These are phyloP conservation scores for Globisporangium spiculum DNA, from an alignment of 352 stramenopile genomes.

Conservation along the genomic window DNA sequence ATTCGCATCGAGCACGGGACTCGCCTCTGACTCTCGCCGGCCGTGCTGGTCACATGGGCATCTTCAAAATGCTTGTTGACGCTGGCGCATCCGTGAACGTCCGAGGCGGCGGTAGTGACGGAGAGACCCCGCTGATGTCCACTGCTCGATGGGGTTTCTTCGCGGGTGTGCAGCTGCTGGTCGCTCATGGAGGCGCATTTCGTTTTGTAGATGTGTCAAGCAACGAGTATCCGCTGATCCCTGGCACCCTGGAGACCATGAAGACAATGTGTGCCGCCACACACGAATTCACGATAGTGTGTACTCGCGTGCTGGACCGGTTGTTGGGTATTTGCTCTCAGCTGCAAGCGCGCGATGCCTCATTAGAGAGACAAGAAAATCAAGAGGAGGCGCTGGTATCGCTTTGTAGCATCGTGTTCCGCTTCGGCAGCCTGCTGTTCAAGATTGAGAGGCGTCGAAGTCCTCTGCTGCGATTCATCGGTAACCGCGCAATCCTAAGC, in stretches of 20 bases:
- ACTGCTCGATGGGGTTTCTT: too few relatives aligned
- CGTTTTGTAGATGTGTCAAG: background rate
- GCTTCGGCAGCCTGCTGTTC: background rate
- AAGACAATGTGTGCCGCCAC: background rate
- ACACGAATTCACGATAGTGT: background rate
- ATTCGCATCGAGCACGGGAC: too few relatives aligned
- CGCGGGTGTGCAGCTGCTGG: too few relatives aligned
- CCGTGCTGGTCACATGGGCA: too few relatives aligned
- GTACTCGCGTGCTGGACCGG: background rate
- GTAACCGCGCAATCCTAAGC: background rate
- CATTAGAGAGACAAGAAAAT: too few relatives aligned
- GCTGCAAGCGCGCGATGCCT: background rate
- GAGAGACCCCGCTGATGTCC: too few relatives aligned
- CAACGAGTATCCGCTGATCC: background rate
- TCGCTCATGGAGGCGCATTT: background rate
- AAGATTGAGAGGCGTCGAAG: background rate
- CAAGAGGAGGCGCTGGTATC: background rate
- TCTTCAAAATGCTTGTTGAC: too few relatives aligned
- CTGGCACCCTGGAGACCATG: background rate
- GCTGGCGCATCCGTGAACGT: too few relatives aligned
- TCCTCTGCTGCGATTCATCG: background rate
- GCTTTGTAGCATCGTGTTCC: background rate
- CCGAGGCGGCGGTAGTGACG: too few relatives aligned
- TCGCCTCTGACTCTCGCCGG: too few relatives aligned
- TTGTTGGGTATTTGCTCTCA: background rate